Evolutionary conservation across 2,329 filamentous ascomycete genomes (phyloP), one percentile per base, ranked within the genome.

Genomic region (Aschersonia sp.): DNA sequence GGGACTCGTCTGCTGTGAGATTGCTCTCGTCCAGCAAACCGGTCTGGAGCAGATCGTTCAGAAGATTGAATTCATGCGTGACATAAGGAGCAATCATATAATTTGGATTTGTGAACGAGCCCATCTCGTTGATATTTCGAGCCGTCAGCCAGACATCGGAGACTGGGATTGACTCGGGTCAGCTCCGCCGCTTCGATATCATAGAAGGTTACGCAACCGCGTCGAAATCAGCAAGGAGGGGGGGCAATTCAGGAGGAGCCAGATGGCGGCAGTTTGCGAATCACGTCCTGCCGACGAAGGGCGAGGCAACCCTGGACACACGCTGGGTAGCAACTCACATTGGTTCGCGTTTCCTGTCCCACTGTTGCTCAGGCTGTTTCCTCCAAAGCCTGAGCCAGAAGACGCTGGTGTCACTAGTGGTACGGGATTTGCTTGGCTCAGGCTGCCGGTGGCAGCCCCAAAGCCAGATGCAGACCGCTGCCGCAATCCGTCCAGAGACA

Each of bases 11-110:
- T 37, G 81, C 76, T 48, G 83, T 79, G 50, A 83, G 74, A 46
- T 79, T 79, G 51, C 78, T 79, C 63, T 94, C 89, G 67, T 97
- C 89, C 54, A 96, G 76, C 48, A 96, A 70, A 61, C 87, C 94
- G 55, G 82, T 94, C 64, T 89, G 92, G 51, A 98, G 76, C 62
- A 97, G 97, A 65, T 98, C 90, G 70, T 94, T 94, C 60, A 98
- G 79, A 46, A 97, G 71, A 62, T 96, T 95, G 65, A 95, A 96
- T 70, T 98, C 92, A 68, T 92, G 92, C 51, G 85, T 89, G 57
- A 96, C 86, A 67, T 98, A 92, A 53, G 88, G 86, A 45, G 73
- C 69, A 68, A 96, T 94, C 83, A 95, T 89, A 70, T 92, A 97
- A 60, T 86, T 92, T 50, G 87, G 85, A 67, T 96, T 87, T 22